Evolutionary conservation across 768 basidiomycete species (phyloP).

Genomic region (Suillus luteus): DNA sequence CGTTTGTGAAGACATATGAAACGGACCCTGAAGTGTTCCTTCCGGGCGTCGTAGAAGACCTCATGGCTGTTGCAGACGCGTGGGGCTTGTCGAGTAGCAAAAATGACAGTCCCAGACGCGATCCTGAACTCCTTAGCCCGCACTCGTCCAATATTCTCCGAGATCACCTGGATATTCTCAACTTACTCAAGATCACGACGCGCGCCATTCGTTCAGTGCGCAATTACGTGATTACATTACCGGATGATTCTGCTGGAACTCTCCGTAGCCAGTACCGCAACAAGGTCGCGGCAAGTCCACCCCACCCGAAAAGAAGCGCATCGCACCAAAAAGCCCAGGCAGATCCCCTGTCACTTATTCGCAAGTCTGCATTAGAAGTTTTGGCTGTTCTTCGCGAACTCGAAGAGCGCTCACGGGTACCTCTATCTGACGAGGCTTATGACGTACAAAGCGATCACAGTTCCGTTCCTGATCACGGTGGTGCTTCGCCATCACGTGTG

Average conservation of each 20-base stretch:
- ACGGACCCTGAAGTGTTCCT: conserved; percentile 78
- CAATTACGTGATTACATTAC: conserved; percentile 81
- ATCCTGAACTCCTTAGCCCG: conserved; percentile 25
- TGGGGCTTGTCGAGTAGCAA: conserved; percentile 51
- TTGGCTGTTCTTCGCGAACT: conserved; percentile 76
- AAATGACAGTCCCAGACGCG: conserved; percentile 14
- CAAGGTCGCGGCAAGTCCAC: conserved; percentile 39
- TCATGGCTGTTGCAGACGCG: conserved; percentile 58
- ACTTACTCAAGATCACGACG: conserved; percentile 76
- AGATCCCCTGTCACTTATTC: conserved; percentile 69
- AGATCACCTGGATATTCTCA: conserved; percentile 59
- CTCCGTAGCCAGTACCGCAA: conserved; percentile 61
- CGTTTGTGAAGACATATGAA: conserved; percentile 64
- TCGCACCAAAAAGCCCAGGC: conserved; percentile 38
- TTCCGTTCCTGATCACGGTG: conserved; percentile 36
- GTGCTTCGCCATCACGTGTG: conserved; percentile 40
- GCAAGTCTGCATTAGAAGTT: conserved; percentile 81
- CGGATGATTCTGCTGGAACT: conserved; percentile 66
- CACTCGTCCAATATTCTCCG: conserved; percentile 15
- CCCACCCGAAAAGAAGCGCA: conserved; percentile 37
- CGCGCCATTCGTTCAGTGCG: conserved; percentile 79
- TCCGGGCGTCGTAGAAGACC: conserved; percentile 76
- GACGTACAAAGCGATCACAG: conserved; percentile 76
- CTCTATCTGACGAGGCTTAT: conserved; percentile 80
- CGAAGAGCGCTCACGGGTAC: conserved; percentile 77